phyloP scores from a whole-genome alignment of 164 flowering plant species.

The Macadamia tetraphylla region DNA sequence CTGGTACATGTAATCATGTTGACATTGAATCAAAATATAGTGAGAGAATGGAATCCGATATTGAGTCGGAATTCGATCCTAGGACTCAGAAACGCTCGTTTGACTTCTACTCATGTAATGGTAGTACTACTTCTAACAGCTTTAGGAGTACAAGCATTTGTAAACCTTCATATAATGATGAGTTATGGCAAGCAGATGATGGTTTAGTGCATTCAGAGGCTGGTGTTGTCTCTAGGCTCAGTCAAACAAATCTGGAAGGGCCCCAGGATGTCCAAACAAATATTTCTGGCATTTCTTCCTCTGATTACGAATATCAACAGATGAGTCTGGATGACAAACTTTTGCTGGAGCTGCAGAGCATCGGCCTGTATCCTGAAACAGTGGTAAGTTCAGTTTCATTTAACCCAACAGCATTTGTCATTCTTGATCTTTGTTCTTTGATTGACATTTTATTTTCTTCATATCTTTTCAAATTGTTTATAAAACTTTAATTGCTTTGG shows the following conservation, averaged over 20 bases:
- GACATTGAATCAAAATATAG: slow-evolving; percentile 27
- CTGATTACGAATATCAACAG: slow-evolving; percentile 48
- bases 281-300: slow-evolving; percentile 27
- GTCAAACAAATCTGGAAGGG: slow-evolving; percentile 27
- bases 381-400: slow-evolving; percentile 50
- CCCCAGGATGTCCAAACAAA: slow-evolving; percentile 21
- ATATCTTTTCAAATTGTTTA: neutral
- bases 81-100: slow-evolving; percentile 21
- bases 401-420: neutral
- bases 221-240: slow-evolving; percentile 23
- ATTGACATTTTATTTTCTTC: neutral
- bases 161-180: slow-evolving; percentile 27
- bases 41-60: slow-evolving; percentile 29
- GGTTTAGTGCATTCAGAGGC: slow-evolving; percentile 29
- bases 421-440: neutral
- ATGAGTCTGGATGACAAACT: slow-evolving; percentile 58
- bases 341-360: slow-evolving; percentile 69
- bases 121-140: slow-evolving; percentile 29
- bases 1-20: slow-evolving; percentile 19
- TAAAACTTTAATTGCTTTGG: neutral
- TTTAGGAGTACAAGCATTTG: slow-evolving; percentile 23
- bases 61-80: slow-evolving; percentile 26
- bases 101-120: slow-evolving; percentile 42
- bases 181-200: slow-evolving; percentile 31
- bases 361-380: slow-evolving; percentile 62